Percentiles rank a stretch among this genome's conserved stretches.
Conservation (phyloP, 2,329 filamentous ascomycete species). For the Monilinia vaccinii-corymbosi region DNA sequence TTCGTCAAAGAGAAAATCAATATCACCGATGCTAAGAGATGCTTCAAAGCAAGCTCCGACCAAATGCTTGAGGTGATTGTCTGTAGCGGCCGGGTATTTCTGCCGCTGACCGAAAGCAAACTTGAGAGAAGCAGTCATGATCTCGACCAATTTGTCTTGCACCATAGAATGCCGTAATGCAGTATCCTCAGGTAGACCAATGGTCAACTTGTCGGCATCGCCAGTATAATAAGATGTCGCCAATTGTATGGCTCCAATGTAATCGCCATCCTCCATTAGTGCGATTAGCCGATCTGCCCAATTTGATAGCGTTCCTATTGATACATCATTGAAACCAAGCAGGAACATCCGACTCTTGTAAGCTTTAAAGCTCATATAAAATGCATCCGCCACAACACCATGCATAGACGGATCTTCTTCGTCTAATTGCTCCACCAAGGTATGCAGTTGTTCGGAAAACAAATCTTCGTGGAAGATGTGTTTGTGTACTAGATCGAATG, state of each 20-base stretch:
- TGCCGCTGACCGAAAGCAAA: conserved; percentile 70
- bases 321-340: conserved; percentile 86
- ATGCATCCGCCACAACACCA: conserved; percentile 92
- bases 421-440: conserved; percentile 77
- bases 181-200: conserved; percentile 83
- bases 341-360: conserved; percentile 93
- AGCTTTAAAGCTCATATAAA: conserved; percentile 93
- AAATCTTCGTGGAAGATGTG: conserved; percentile 87
- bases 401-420: conserved; percentile 86
- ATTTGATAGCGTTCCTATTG: conserved; percentile 86
- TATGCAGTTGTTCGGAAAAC: conserved; percentile 79
- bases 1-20: conserved; percentile 82
- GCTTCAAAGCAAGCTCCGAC: conserved; percentile 77
- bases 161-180: conserved; percentile 70
- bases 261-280: conserved; percentile 94
- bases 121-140: conserved; percentile 84
- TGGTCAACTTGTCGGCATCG: conserved; percentile 84
- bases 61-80: conserved; percentile 60
- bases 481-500: conserved; percentile 83
- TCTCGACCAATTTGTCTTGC: conserved; percentile 79
- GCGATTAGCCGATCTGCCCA: conserved; percentile 93
- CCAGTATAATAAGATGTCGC: conserved; percentile 90
- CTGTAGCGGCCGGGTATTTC: conserved; percentile 34
- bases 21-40: conserved; percentile 67
- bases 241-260: conserved; percentile 80